Conservation (phyloP, 306 rosid species). For the Cicer judaicum region DNA sequence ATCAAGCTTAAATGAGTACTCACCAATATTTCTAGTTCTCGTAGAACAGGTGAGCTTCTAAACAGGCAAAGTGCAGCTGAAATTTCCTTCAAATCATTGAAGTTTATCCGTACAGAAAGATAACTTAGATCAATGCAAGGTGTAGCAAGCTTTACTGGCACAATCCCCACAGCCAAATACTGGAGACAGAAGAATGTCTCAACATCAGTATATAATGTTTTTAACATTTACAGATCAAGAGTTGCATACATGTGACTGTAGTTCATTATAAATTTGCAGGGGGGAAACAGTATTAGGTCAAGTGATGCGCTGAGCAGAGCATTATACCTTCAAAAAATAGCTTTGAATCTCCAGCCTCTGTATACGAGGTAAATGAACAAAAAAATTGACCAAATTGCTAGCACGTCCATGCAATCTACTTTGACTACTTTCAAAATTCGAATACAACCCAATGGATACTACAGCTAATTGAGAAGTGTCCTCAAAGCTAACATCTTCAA, state of each 20-base stretch:
- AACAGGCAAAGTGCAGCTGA: slow-evolving; percentile 59
- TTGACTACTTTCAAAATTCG: slow-evolving; percentile 41
- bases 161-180: slow-evolving; percentile 60
- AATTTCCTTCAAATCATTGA: slow-evolving; percentile 58
- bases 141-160: slow-evolving; percentile 53
- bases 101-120: slow-evolving; percentile 63
- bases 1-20: slow-evolving; percentile 45
- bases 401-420: slow-evolving; percentile 43
- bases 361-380: slow-evolving; percentile 53
- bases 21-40: slow-evolving; percentile 65
- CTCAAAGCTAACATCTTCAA: slow-evolving; percentile 57
- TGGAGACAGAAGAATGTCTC: slow-evolving; percentile 45
- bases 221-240: neutral
- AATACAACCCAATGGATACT: slow-evolving; percentile 59
- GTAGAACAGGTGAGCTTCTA: slow-evolving; percentile 64
- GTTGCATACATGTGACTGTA: neutral
- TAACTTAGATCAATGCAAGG: slow-evolving; percentile 56
- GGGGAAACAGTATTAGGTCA: neutral
- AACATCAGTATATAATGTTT: slow-evolving; percentile 22
- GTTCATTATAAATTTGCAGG: neutral
- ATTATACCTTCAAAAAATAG: slow-evolving; percentile 60
- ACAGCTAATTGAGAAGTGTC: slow-evolving; percentile 56
- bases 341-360: slow-evolving; percentile 63
- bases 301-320: neutral
- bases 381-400: slow-evolving; percentile 59